phyloP scores from a whole-genome alignment of 169 alveolate species.

The Sarcocystis neurona region DNA sequence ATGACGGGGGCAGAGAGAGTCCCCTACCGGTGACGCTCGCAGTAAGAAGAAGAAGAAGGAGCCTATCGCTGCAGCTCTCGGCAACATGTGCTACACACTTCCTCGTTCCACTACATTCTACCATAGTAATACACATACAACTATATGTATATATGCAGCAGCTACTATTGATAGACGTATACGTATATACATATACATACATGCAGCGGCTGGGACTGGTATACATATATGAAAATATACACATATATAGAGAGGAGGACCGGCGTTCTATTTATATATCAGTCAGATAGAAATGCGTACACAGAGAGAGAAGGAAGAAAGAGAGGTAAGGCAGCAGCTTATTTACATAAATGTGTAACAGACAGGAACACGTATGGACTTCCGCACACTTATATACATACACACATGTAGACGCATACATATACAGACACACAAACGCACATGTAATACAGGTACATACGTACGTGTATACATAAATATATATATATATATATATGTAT shows the following conservation, averaged over 20 bases:
- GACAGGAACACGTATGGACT: neutral
- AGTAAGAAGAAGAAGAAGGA: too few relatives aligned
- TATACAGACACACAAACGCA: neutral
- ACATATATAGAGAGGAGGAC: neutral
- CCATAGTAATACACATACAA: neutral
- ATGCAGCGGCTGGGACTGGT: neutral
- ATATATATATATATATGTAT: neutral
- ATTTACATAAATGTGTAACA: neutral
- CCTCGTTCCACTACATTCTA: neutral
- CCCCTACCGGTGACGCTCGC: too few relatives aligned
- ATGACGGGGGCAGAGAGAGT: neutral
- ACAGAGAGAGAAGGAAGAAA: neutral
- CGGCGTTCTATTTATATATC: neutral
- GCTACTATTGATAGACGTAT: neutral
- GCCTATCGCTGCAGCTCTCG: too few relatives aligned
- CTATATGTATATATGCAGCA: neutral
- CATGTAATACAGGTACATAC: neutral
- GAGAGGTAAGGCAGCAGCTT: neutral
- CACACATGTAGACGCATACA: neutral
- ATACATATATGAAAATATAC: too few relatives aligned
- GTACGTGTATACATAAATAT: neutral
- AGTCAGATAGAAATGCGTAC: neutral
- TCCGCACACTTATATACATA: neutral
- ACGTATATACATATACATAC: neutral
- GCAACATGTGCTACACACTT: too few relatives aligned